Evolutionary conservation across 306 rosid species (phyloP).

Genomic region (Begonia peltatifolia): DNA sequence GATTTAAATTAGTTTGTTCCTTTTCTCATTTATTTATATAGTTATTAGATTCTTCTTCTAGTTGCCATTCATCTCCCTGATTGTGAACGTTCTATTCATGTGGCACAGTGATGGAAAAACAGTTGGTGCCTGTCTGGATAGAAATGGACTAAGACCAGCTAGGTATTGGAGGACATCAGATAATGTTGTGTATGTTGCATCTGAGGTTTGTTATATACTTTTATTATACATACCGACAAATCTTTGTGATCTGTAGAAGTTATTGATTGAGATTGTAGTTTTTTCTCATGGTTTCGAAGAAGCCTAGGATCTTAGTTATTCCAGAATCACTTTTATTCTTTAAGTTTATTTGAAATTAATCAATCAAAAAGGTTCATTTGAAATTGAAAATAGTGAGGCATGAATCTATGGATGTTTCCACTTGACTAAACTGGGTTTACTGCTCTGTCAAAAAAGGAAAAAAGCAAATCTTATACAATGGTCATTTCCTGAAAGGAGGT

Average conservation of each 20-base stretch:
- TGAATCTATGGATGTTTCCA: too few relatives aligned
- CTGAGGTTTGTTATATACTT: constrained; percentile 59
- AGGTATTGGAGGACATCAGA: constrained; percentile 99
- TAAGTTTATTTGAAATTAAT: too few relatives aligned
- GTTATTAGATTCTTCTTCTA: constrained; percentile 2
- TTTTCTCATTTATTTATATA: too few relatives aligned
- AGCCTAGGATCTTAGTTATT: too few relatives aligned
- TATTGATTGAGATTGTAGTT: neutral
- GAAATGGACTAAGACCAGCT: constrained; percentile 98
- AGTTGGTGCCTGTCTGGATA: constrained; percentile 95
- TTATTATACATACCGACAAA: constrained; percentile 11
- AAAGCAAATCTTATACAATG: too few relatives aligned
- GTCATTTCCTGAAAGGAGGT: too few relatives aligned
- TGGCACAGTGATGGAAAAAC: constrained; percentile 91
- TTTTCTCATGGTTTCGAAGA: neutral
- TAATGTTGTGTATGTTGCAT: constrained; percentile 93
- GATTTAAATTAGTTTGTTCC: too few relatives aligned
- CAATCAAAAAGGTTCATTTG: too few relatives aligned
- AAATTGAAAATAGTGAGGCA: too few relatives aligned
- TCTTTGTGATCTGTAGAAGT: constrained; percentile 9
- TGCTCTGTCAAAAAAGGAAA: too few relatives aligned
- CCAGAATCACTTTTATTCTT: too few relatives aligned
- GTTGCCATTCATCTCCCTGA: constrained; percentile 10
- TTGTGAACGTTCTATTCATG: constrained; percentile 16
- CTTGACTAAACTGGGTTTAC: too few relatives aligned